These are phyloP conservation scores for Alternaria triticimaculans DNA, from an alignment of 2,329 filamentous ascomycete genomes.

Conservation along the genomic window DNA sequence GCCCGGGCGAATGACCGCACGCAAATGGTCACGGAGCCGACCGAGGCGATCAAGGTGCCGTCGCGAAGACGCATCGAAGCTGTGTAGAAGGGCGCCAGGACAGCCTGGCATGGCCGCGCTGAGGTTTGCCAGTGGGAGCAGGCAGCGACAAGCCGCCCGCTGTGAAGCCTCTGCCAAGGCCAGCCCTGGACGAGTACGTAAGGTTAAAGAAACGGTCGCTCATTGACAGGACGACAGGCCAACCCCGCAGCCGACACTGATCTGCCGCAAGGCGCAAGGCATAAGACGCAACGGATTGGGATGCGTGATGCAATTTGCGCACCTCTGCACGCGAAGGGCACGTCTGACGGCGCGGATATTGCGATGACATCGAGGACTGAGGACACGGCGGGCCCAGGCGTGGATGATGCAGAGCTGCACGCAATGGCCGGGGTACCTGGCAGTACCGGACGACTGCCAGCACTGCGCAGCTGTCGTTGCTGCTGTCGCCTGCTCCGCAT, in stretches of 20 bases:
- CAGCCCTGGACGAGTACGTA: constrained; percentile 13
- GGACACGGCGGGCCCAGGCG: constrained; percentile 21
- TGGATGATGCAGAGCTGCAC: constrained; percentile 31
- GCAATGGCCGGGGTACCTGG: constrained; percentile 19
- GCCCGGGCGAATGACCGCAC: constrained; percentile 30
- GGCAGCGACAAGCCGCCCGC: constrained; percentile 31
- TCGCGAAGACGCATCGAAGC: constrained; percentile 45
- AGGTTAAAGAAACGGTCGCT: constrained; percentile 19
- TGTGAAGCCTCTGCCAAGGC: constrained; percentile 32
- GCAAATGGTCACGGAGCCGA: constrained; percentile 40
- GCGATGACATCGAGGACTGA: constrained; percentile 34
- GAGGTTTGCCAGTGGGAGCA: constrained; percentile 25
- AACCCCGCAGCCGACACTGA: constrained; percentile 25
- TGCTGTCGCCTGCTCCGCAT: constrained; percentile 33
- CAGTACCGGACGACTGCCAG: constrained; percentile 3
- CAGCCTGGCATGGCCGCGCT: constrained; percentile 23
- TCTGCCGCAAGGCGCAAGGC: constrained; percentile 23
- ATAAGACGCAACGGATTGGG: neutral
- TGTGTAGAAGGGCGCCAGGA: constrained; percentile 36
- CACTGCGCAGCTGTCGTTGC: constrained; percentile 15
- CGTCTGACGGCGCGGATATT: constrained; percentile 29
- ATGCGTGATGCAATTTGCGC: constrained; percentile 24
- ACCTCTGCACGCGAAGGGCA: constrained; percentile 26
- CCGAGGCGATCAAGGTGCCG: constrained; percentile 37
- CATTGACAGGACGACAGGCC: constrained; percentile 4